Base-by-base conservation (phyloP, 192 early-diverging fungal species). In the Dimargaris xerosporica region DNA sequence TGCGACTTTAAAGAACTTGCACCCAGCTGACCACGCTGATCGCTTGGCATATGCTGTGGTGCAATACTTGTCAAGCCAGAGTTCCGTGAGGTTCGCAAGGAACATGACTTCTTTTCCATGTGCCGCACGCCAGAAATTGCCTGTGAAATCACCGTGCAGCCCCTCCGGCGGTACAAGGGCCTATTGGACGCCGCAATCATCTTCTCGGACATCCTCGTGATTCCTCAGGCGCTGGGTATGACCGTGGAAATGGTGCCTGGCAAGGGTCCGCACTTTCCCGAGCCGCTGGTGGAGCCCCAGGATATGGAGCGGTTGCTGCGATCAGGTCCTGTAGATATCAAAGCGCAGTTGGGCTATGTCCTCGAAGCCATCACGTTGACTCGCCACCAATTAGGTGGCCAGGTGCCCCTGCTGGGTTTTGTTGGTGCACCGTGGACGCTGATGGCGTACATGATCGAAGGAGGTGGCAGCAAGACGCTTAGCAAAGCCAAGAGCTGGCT, bases 401-500 rank as follows among this genome's bases (percentile, higher is more conserved):
- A 88, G 45, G 89, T 91, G 16, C 93, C 96, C 44, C 76, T 99
- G 66, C 82, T 93, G 69, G 96, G 96, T 17, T 99, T 99, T 66
- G 81, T 82, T n/a, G 96, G 96, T 21, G 91, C 91, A 0, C 96
- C 96, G 7, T 99, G 96, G 96, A 99, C 96, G 29, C 77, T 99
- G 50, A 89, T 96, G 88, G 90, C 91, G 11, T 99, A 99, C 67
- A 96, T 96, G 93, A 87, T 99, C 68, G 96, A 99, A 71, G 96
- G 96, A 43, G 90, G 92, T 39, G 91, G 95, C 12, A 91, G 89
- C 71, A 94, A 92, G 70, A 91, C 83, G 0, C 76, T 94, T 62
- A 80, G 85, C 25, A 88, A 88, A 73, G 88, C 93, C 34, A 99
- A 99, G 73, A 67, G 80, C 9, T 99, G 91, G 91, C 78, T 99